These are phyloP conservation scores for Chrysanthemum seticuspe DNA, from an alignment of 129 eudicot genomes.

Conservation along the genomic window DNA sequence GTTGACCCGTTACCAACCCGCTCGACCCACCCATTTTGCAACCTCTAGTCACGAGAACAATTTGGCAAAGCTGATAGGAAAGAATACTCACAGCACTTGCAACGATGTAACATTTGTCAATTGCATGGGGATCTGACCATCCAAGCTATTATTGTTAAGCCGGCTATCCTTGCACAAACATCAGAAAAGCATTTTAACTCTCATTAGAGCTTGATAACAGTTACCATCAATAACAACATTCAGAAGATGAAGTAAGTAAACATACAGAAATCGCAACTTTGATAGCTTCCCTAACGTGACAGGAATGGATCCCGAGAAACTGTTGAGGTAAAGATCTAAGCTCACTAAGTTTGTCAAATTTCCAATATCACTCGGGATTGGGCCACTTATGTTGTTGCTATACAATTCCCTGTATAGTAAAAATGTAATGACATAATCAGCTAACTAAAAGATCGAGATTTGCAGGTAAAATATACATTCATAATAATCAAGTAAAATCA, in stretches of 20 bases:
- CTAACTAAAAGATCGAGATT: not conserved
- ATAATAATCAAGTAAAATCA: no score
- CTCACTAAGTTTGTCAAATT: slow-evolving; percentile 85
- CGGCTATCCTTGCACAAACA: slow-evolving; percentile 72
- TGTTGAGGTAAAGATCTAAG: slow-evolving; percentile 89
- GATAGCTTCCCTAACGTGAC: slow-evolving; percentile 72
- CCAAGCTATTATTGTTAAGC: slow-evolving; percentile 85
- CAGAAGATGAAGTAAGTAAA: slow-evolving; percentile 14
- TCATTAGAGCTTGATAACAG: not conserved
- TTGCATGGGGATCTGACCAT: slow-evolving; percentile 76
- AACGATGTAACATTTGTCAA: slow-evolving; percentile 76
- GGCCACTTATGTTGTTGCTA: slow-evolving; percentile 86
- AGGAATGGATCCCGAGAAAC: slow-evolving; percentile 80
- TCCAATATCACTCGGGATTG: slow-evolving; percentile 79
- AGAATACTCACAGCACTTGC: slow-evolving; percentile 80
- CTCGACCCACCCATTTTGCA: not conserved
- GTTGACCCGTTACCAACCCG: not conserved
- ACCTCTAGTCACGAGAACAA: slow-evolving; percentile 1
- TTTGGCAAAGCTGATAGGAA: not conserved
- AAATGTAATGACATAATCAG: not conserved
- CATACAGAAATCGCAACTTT: slow-evolving; percentile 77
- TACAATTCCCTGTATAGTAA: slow-evolving; percentile 68
- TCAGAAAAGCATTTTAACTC: slow-evolving; percentile 27
- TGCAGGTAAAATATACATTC: no score
- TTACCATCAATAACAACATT: not conserved